Conservation (phyloP, 352 stramenopile species). For the Phytophthora agathidicida region DNA sequence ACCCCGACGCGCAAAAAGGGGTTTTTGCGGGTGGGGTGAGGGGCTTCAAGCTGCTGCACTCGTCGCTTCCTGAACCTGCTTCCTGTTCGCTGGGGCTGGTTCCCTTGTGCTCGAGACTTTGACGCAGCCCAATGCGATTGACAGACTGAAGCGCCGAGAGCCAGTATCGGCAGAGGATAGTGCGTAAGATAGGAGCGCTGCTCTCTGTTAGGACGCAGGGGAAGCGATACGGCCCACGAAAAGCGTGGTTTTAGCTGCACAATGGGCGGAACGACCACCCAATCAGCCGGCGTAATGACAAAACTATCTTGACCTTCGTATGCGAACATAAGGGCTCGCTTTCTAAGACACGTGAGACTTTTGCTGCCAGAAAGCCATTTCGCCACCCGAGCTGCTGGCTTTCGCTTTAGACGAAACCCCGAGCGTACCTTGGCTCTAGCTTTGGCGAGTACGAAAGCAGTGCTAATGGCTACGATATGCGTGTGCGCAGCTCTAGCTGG, state of each 20-base stretch:
- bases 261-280: constrained; percentile 16
- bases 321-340: background rate
- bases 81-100: constrained; percentile 21
- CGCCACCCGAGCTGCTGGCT: no score
- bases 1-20: background rate
- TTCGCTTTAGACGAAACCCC: no score
- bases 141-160: constrained; percentile 34
- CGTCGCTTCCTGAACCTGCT: no score
- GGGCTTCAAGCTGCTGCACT: no score
- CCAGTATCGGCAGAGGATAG: constrained; percentile 32
- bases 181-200: constrained; percentile 20
- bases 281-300: constrained; percentile 5
- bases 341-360: constrained; percentile 2
- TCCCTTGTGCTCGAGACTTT: constrained; percentile 10
- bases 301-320: constrained; percentile 12
- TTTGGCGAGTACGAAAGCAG: background rate
- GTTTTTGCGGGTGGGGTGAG: constrained; percentile 4
- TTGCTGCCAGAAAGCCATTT: background rate
- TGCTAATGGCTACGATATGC: constrained; percentile 13
- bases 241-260: background rate
- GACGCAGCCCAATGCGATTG: constrained; percentile 20
- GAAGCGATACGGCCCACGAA: constrained; percentile 12
- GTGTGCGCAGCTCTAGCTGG: no score
- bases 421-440: no score
- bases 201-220: constrained; percentile 17